Conservation (phyloP, 768 basidiomycete species). For the Termitomyces sp. region DNA sequence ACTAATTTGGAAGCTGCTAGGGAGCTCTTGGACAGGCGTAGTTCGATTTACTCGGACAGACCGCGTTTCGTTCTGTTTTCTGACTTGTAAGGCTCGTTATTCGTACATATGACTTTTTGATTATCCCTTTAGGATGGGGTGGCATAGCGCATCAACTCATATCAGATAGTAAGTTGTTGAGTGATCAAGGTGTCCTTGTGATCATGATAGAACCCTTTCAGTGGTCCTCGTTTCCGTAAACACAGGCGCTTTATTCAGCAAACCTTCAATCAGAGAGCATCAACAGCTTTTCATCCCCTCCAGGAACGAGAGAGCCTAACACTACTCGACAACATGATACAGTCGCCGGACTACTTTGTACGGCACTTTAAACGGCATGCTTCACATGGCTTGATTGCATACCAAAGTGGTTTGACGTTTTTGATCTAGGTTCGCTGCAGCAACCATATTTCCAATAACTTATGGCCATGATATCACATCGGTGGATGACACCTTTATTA, state of each 20-base stretch:
- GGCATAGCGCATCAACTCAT: conserved; percentile 45
- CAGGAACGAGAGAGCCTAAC: conserved; percentile 40
- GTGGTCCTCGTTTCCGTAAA: conserved; percentile 49
- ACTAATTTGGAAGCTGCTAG: conserved; percentile 41
- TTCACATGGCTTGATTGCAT: not conserved
- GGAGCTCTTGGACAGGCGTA: conserved; percentile 51
- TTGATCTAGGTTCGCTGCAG: conserved; percentile 39
- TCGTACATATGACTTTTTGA: not conserved
- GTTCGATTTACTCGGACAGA: conserved; percentile 52
- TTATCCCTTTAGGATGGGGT: conserved; percentile 39
- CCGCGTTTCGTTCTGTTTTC: conserved; percentile 45
- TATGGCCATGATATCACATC: conserved; percentile 44
- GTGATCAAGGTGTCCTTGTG: not conserved
- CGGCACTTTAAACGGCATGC: conserved; percentile 41
- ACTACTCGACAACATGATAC: conserved; percentile 36
- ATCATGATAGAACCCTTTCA: conserved; percentile 13
- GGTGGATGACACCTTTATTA: conserved; percentile 40
- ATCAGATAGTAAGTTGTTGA: conserved; percentile 37
- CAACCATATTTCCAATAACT: conserved; percentile 45
- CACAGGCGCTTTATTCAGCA: conserved; percentile 50
- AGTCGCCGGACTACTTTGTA: conserved; percentile 34
- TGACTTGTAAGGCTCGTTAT: conserved; percentile 36
- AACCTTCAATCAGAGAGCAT: conserved; percentile 42
- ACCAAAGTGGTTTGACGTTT: not conserved
- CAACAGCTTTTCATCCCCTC: conserved; percentile 34